These are phyloP conservation scores for Solanum aculeatissimum DNA, from an alignment of 305 asterid genomes.

Conservation along the genomic window DNA sequence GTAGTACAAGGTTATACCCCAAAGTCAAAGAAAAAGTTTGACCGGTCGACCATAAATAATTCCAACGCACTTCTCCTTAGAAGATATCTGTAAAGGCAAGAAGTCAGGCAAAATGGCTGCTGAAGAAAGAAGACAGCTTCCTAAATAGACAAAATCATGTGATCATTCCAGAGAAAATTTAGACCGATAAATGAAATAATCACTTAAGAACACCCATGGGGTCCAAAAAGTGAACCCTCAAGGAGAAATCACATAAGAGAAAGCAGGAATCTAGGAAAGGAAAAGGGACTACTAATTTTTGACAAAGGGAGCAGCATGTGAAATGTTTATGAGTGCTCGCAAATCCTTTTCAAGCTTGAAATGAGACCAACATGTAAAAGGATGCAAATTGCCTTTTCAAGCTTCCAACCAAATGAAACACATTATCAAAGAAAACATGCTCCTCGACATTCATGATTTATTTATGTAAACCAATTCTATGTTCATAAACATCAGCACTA, in stretches of 20 bases:
- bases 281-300: not conserved
- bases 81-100: conserved; percentile 61
- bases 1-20: conserved; percentile 50
- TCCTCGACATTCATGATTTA: not conserved
- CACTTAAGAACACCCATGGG: not conserved
- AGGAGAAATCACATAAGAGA: not conserved
- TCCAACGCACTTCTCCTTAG: conserved; percentile 98
- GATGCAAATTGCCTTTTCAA: not conserved
- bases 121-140: not conserved
- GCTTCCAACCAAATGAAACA: not conserved
- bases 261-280: not conserved
- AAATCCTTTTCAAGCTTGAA: not conserved
- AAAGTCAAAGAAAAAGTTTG: conserved; percentile 95
- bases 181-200: not conserved
- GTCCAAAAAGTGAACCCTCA: not conserved
- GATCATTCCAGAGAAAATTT: not conserved
- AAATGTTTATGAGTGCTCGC: not conserved
- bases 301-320: not conserved
- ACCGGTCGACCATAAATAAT: conserved; percentile 93
- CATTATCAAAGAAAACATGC: not conserved
- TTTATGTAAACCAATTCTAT: not conserved
- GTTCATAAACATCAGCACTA: not conserved
- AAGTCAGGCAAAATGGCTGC: not conserved
- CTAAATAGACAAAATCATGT: not conserved
- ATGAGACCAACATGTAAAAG: not conserved